Percentiles rank a stretch among this genome's conserved stretches.
Evolutionary conservation across 305 asterid species (phyloP).

Genomic region (Solanum aculeatissimum): DNA sequence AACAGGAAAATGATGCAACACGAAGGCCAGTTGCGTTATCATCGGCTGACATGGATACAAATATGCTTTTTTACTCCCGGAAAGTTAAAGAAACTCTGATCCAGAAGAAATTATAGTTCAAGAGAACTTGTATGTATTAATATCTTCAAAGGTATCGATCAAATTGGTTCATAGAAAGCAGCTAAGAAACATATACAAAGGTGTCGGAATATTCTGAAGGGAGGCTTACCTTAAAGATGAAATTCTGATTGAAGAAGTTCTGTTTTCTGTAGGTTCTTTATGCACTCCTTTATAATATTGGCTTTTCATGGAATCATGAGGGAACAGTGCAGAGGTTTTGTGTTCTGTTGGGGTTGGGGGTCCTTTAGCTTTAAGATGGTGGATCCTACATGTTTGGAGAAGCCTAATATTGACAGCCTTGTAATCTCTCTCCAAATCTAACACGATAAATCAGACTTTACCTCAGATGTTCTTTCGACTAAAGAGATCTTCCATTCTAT

Average conservation of each 20-base stretch:
- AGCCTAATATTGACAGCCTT: background rate
- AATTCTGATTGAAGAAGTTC: background rate
- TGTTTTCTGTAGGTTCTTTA: conserved; percentile 1
- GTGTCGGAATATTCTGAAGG: background rate
- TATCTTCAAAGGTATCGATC: background rate
- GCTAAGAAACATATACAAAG: background rate
- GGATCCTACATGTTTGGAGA: conserved; percentile 29
- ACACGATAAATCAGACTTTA: background rate
- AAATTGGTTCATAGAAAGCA: background rate
- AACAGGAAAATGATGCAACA: conserved; percentile 71
- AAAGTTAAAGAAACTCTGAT: background rate
- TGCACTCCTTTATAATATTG: conserved; percentile 1
- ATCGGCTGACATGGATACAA: conserved; percentile 34
- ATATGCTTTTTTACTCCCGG: background rate
- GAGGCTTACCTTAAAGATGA: background rate
- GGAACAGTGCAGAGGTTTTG: background rate
- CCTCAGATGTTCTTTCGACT: background rate
- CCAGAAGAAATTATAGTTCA: background rate
- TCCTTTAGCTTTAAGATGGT: conserved; percentile 14
- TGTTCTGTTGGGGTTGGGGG: conserved; percentile 16
- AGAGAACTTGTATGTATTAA: background rate
- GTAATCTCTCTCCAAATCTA: background rate
- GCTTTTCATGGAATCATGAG: conserved; percentile 5
- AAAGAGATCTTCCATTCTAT: background rate
- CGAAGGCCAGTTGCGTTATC: conserved; percentile 32